Evolutionary conservation across 179 eudicot genomes (phyloP), one percentile per base, ranked within the genome.

Genomic region (Beta macrorhiza): DNA sequence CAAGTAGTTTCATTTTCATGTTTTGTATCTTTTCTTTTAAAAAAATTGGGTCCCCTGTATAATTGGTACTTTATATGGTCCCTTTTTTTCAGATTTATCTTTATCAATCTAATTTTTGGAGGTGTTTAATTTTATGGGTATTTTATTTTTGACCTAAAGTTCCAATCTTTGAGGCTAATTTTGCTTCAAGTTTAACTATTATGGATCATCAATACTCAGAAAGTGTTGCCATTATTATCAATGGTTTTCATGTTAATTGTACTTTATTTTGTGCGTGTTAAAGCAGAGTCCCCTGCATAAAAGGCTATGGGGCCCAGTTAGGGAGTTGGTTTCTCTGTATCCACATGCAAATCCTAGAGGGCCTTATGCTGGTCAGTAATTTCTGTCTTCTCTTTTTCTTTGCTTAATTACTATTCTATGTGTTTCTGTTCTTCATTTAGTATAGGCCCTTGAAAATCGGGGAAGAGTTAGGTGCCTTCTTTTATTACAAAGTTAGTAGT

Each of bases 221-320:
- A 45, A 49, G 76, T 72, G 67, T 62, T 11, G 47, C 65, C 42
- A 62, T 68, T 11, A 67, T 49, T n/a, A n/a, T 47, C 19, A 65
- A 45, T 55, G 19, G 65, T 64, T 63, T 70, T 82, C 75, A 17
- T 76, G 65, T 65, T 79, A 70, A 75, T 52, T 49, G 76, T 78
- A 19, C 74, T 71, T 25, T 55, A 53, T 71, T 29, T 19, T 45
- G 37, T 79, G 29, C 56, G 49, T 70, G 74, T 52, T 63, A 80
- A 67, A 86, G 80, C 92, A 95, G 98, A 85, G 86, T 86, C 89
- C 92, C 78, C 71, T 90, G 69, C 80, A 89, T 77, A 90, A 93
- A 88, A 92, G 98, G 89, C 86, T 95, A 70, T 95, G 98, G 98
- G 98, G 97, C 68, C 97, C 98, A 17, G 89, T 93, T 75, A 86